phyloP scores from a whole-genome alignment of 73 alveolate species.

The Paraurostyla sp. region DNA sequence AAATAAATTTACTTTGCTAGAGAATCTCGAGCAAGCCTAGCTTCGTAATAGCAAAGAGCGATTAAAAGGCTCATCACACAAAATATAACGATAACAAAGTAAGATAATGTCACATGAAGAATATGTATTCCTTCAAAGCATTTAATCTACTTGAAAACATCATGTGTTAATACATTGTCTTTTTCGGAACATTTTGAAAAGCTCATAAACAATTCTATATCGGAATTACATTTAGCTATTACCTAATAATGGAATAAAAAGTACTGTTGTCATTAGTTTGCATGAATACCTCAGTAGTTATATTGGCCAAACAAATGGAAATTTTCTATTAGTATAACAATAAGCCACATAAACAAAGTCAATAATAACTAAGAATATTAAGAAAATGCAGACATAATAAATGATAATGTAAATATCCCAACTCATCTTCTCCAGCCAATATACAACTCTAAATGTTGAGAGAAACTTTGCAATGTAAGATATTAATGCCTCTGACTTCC shows the following conservation, averaged over 20 bases:
- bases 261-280: constrained; percentile 18
- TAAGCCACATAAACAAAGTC: constrained; percentile 64
- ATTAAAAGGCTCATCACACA: neutral
- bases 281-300: constrained; percentile 44
- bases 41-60: constrained; percentile 33
- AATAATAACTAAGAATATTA: constrained; percentile 51
- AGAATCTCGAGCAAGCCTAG: constrained; percentile 4
- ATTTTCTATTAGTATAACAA: constrained; percentile 54
- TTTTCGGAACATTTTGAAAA: constrained; percentile 23
- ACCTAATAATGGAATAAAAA: constrained; percentile 59
- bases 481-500: constrained; percentile 19
- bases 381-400: constrained; percentile 54
- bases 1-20: constrained; percentile 42
- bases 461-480: constrained; percentile 42
- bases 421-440: constrained; percentile 50
- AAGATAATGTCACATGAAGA: constrained; percentile 37
- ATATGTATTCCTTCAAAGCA: constrained; percentile 67
- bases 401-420: constrained; percentile 64
- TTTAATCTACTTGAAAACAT: neutral
- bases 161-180: neutral
- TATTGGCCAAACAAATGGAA: constrained; percentile 74
- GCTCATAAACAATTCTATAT: constrained; percentile 51
- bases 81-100: constrained; percentile 16
- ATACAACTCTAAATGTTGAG: constrained; percentile 48
- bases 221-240: neutral